Percentiles rank a stretch among this genome's conserved stretches.
Evolutionary conservation across 129 eudicot genomes (phyloP).

Genomic region (Artemisia annua): DNA sequence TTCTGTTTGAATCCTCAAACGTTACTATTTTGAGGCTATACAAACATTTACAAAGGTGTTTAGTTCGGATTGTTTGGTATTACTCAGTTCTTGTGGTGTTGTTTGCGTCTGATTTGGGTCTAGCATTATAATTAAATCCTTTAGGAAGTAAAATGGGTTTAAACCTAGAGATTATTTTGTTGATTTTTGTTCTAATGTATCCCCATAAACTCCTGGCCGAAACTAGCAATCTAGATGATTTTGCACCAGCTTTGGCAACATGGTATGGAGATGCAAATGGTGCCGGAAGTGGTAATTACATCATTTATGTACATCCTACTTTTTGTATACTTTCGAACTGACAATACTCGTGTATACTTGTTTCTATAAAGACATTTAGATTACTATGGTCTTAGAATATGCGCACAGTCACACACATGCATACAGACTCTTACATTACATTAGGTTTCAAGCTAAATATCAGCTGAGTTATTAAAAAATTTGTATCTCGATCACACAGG

Average conservation of each 20-base stretch:
- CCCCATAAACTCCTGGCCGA: conserved; percentile 6
- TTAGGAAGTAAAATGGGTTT: conserved; percentile 22
- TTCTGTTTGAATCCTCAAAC: background rate
- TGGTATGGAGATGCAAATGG: conserved; percentile 45
- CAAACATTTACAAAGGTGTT: no score
- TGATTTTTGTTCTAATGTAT: conserved; percentile 26
- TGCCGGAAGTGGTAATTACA: conserved; percentile 45
- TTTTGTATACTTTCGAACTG: no score
- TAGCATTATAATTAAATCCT: background rate
- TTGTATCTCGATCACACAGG: conserved; percentile 19
- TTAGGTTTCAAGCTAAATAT: background rate
- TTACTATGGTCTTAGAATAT: background rate
- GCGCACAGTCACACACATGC: background rate
- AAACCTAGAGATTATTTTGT: background rate
- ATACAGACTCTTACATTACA: background rate
- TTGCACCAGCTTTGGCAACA: conserved; percentile 44
- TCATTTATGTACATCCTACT: background rate
- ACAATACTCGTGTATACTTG: no score
- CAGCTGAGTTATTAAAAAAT: background rate
- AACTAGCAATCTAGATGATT: conserved; percentile 18
- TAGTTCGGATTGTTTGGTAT: no score
- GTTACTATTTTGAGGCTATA: no score
- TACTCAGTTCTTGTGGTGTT: background rate
- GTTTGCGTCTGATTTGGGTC: background rate
- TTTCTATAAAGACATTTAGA: no score